Evolutionary conservation across 2,329 filamentous ascomycete species (phyloP).

Genomic region (Capronia americana): DNA sequence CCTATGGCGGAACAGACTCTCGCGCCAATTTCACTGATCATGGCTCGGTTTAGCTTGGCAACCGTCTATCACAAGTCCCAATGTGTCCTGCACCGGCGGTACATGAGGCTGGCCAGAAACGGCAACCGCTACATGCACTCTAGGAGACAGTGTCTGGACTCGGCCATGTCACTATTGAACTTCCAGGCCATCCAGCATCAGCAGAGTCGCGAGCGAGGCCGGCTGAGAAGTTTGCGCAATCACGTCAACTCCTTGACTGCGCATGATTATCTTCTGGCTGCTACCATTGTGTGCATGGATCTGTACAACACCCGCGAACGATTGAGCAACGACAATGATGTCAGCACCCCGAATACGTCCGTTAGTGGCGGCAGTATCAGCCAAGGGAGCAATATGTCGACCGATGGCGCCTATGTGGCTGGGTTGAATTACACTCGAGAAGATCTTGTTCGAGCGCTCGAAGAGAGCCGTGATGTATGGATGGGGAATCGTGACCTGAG

Average conservation of each 20-base stretch:
- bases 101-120: conserved; percentile 76
- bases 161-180: conserved; percentile 78
- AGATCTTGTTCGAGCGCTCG: conserved; percentile 78
- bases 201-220: conserved; percentile 74
- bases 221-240: conserved; percentile 75
- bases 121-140: conserved; percentile 85
- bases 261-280: conserved; percentile 84
- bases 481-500: conserved; percentile 75
- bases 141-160: conserved; percentile 81
- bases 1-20: conserved; percentile 74
- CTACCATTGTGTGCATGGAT: conserved; percentile 83
- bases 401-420: conserved; percentile 32
- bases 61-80: conserved; percentile 87
- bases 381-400: conserved; percentile 32
- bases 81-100: conserved; percentile 87
- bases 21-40: conserved; percentile 72
- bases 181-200: conserved; percentile 77
- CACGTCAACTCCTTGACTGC: conserved; percentile 80
- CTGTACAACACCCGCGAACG: conserved; percentile 66
- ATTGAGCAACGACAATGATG: conserved; percentile 51
- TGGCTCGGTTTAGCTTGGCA: conserved; percentile 83
- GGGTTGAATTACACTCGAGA: conserved; percentile 52
- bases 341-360: conserved; percentile 52
- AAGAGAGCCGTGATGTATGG: conserved; percentile 80
- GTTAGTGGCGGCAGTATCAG: conserved; percentile 38